Evolutionary conservation across 495 filamentous ascomycete genomes (phyloP).

Genomic region (Neurospora hispaniola): DNA sequence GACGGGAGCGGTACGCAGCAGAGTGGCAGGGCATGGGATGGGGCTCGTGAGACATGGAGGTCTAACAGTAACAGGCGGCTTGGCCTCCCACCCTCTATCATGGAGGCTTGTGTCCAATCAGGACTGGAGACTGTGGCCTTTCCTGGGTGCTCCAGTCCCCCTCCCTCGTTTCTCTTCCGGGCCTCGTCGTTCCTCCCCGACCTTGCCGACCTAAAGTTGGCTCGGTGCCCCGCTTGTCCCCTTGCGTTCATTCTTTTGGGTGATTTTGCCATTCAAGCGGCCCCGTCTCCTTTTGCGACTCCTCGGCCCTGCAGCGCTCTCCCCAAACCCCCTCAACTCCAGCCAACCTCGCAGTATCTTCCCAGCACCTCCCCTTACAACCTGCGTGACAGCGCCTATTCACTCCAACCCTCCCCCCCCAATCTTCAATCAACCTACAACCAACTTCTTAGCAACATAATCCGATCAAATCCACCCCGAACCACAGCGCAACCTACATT

Average conservation of each 20-base stretch:
- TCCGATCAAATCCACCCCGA: conserved; percentile 14
- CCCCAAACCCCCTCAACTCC: conserved; percentile 21
- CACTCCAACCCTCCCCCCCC: conserved; percentile 8
- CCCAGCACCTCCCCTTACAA: conserved; percentile 21
- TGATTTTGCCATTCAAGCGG: neutral
- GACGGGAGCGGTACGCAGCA: neutral
- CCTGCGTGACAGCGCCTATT: conserved; percentile 22
- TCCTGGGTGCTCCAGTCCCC: neutral
- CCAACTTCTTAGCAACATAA: conserved; percentile 16
- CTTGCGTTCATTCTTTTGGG: conserved; percentile 19
- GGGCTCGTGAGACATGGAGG: neutral
- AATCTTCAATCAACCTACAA: conserved; percentile 15
- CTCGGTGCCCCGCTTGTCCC: conserved; percentile 10
- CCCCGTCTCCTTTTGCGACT: neutral
- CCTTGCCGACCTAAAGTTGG: neutral
- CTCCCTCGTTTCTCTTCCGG: conserved; percentile 7
- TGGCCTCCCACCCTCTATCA: neutral
- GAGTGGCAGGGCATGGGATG: neutral
- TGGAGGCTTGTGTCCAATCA: conserved; percentile 14
- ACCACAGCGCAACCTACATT: conserved; percentile 14
- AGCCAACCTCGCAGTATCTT: conserved; percentile 5
- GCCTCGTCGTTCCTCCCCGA: conserved; percentile 3
- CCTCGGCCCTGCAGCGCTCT: conserved; percentile 5
- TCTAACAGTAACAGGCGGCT: neutral
- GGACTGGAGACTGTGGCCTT: neutral